Evolutionary conservation across 139 green algal species (phyloP).

Genomic region (Chloropicon primus): DNA sequence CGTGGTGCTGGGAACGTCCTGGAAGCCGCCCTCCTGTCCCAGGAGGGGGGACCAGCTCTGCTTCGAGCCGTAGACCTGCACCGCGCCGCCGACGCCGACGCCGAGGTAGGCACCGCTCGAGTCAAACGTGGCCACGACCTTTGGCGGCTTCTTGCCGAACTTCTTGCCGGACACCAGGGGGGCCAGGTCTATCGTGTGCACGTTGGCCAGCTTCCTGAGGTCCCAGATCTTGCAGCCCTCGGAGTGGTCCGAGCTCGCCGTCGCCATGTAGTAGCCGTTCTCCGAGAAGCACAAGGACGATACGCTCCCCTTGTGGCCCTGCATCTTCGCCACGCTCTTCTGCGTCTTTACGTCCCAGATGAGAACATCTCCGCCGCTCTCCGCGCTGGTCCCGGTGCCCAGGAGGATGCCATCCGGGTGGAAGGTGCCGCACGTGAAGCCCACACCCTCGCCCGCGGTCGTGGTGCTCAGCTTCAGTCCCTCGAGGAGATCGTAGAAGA

Average conservation of each 20-base stretch:
- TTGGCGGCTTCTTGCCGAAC: neutral
- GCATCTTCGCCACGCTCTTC: constrained; percentile 58
- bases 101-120: constrained; percentile 10
- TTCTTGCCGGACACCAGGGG: neutral
- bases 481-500: neutral
- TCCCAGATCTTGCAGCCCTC: constrained; percentile 95
- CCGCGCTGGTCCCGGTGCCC: constrained; percentile 39
- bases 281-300: constrained; percentile 67
- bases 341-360: neutral
- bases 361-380: neutral
- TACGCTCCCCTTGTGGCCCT: constrained; percentile 48
- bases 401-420: constrained; percentile 84
- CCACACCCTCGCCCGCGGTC: neutral
- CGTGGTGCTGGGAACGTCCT: constrained; percentile 23
- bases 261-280: constrained; percentile 88
- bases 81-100: neutral
- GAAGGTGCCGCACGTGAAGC: constrained; percentile 31
- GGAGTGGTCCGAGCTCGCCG: constrained; percentile 22
- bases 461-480: neutral
- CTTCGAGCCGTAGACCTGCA: constrained; percentile 1
- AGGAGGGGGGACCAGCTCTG: constrained; percentile 1
- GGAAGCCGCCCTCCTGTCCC: constrained; percentile 1
- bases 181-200: constrained; percentile 10
- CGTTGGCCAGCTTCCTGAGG: constrained; percentile 84
- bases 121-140: neutral